Conservation (phyloP, 2,329 filamentous ascomycete genomes). For the Chaetoscypha palmicola region DNA sequence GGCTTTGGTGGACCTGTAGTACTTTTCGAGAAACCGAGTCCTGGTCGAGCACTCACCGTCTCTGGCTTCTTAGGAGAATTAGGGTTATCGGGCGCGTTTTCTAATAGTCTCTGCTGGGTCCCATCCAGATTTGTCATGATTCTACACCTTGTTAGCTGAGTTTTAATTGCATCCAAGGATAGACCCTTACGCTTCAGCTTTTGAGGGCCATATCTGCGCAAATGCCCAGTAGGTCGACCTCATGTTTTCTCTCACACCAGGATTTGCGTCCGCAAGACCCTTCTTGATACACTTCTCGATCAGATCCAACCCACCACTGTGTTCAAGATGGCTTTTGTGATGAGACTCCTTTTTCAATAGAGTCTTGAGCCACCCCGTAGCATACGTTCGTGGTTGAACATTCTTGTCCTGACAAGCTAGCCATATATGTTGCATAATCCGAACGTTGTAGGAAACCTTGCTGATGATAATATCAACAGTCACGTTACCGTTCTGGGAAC, state of each 20-base stretch:
- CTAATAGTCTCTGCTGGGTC: constrained; percentile 71
- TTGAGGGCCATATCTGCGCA: constrained; percentile 66
- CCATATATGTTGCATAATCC: constrained; percentile 81
- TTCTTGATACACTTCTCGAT: constrained; percentile 86
- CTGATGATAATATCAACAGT: constrained; percentile 77
- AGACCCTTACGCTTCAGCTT: constrained; percentile 61
- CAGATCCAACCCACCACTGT: constrained; percentile 72
- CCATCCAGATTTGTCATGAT: constrained; percentile 73
- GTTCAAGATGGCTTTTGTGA: constrained; percentile 78
- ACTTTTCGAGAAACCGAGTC: constrained; percentile 56
- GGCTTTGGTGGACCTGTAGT: constrained; percentile 50
- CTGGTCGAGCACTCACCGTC: constrained; percentile 44
- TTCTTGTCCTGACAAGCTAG: constrained; percentile 87
- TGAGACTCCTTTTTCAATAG: constrained; percentile 68
- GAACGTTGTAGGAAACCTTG: constrained; percentile 69
- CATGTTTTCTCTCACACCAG: constrained; percentile 80
- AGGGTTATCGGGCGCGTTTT: constrained; percentile 78
- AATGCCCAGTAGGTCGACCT: constrained; percentile 84
- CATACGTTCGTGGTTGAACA: constrained; percentile 73
- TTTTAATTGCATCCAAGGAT: background rate
- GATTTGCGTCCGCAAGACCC: constrained; percentile 82
- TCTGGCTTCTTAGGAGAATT: constrained; percentile 54
- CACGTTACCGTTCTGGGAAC: constrained; percentile 71
- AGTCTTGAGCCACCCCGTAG: constrained; percentile 76
- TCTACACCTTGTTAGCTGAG: constrained; percentile 35